phyloP scores from a whole-genome alignment of 768 basidiomycete species.

The Mycena kentingensis region DNA sequence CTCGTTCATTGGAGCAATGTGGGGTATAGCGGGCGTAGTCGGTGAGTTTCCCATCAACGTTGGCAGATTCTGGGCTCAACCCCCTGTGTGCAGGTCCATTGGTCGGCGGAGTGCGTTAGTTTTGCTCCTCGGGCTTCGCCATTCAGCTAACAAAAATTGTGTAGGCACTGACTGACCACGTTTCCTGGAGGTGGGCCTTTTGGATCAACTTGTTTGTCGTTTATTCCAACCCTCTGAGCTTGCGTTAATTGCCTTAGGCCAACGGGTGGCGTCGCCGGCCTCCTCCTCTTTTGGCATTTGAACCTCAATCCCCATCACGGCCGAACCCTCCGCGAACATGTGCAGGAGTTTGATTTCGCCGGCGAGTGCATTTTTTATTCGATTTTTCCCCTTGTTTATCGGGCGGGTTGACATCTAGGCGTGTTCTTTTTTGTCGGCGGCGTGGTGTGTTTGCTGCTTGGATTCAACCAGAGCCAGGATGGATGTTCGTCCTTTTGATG shows the following conservation, averaged over 20 bases:
- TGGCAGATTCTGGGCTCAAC: background rate
- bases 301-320: slow-evolving; percentile 75
- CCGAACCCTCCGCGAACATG: slow-evolving; percentile 56
- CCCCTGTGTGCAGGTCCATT: slow-evolving; percentile 77
- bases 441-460: slow-evolving; percentile 65
- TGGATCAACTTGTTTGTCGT: slow-evolving; percentile 67
- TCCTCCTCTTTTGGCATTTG: slow-evolving; percentile 68
- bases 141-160: no score
- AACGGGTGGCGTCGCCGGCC: slow-evolving; percentile 67
- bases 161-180: slow-evolving; percentile 74
- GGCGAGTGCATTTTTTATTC: no score
- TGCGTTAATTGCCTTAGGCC: slow-evolving; percentile 46
- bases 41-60: background rate
- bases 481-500: slow-evolving; percentile 47
- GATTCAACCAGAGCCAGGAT: slow-evolving; percentile 69
- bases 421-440: slow-evolving; percentile 63
- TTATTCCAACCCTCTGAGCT: background rate
- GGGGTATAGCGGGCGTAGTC: slow-evolving; percentile 63
- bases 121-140: no score
- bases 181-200: slow-evolving; percentile 84
- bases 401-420: no score
- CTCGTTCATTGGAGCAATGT: slow-evolving; percentile 73
- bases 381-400: no score
- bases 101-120: slow-evolving; percentile 80
- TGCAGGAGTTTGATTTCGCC: slow-evolving; percentile 67